These are phyloP conservation scores for Brassica hybrid DNA, from an alignment of 441 rosid species.

Conservation along the genomic window DNA sequence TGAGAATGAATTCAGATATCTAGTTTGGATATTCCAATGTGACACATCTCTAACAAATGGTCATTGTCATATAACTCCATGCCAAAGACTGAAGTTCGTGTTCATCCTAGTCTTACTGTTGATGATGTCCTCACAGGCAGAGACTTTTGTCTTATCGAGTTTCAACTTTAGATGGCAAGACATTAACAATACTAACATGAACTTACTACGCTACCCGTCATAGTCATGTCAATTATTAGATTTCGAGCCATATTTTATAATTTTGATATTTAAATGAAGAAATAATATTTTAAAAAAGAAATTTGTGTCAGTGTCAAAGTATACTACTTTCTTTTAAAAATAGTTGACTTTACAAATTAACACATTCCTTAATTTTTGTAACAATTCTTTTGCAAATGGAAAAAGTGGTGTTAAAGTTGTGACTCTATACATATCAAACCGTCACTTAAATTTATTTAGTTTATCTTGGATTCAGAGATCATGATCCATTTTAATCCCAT, in stretches of 20 bases:
- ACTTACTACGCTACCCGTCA: no score
- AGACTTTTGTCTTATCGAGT: no score
- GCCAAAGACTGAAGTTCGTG: neutral
- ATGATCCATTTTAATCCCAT: conserved; percentile 26
- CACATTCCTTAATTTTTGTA: neutral
- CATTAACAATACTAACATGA: no score
- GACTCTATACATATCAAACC: conserved; percentile 31
- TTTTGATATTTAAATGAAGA: neutral
- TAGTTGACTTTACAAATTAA: conserved; percentile 26
- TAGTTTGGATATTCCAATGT: neutral
- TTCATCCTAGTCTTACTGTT: no score
- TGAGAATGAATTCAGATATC: neutral
- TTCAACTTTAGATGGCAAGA: no score
- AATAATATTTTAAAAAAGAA: neutral
- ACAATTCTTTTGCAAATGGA: neutral
- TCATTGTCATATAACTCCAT: conserved; percentile 4
- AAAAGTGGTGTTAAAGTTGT: conserved; percentile 11
- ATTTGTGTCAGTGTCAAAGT: neutral
- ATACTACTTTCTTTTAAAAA: neutral
- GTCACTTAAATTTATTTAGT: conserved; percentile 31
- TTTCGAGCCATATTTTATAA: neutral
- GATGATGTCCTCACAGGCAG: no score
- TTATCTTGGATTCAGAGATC: conserved; percentile 20
- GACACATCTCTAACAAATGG: neutral
- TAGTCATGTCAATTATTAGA: no score